Evolutionary conservation across 1,284 basidiomycete species (phyloP), one percentile per base, ranked within the genome.

Genomic region (Mycosarcoma maydis): DNA sequence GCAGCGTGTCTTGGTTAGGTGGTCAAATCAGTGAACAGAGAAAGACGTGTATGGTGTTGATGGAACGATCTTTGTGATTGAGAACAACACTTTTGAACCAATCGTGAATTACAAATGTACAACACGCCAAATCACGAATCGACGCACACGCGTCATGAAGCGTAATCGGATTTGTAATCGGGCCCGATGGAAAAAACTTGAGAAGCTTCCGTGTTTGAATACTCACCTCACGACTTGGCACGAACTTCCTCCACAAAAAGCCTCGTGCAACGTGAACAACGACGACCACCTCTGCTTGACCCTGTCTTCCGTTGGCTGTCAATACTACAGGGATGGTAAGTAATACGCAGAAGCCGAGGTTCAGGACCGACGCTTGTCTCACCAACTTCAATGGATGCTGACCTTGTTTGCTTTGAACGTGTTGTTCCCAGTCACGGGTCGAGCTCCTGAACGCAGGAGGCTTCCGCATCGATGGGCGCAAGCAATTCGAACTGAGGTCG

Each of bases 371-470:
- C n/a, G n/a, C n/a, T n/a, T n/a, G n/a, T n/a, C n/a, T n/a, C n/a
- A n/a, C n/a, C n/a, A n/a, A n/a, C n/a, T n/a, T n/a, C n/a, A n/a
- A n/a, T n/a, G n/a, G 9, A 20, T 24, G 32, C 13, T 30, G 2
- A 9, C 20, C n/a, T 19, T 41, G 8, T 26, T n/a, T n/a, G n/a
- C 13, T 26, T 23, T 10, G 8, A 3, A 10, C 16, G 6, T n/a
- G 16, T n/a, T 2, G 11, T 34, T 16, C 16, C 33, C 47, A 82
- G 80, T 94, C 91, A 48, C 85, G 92, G 60, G 85, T 92, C 52
- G 93, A 96, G 82, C 90, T 94, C 20, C 87, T 96, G 60, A 94
- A 94, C 79, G 90, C 92, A 47, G 92, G 91, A 45, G 85, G 85
- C 29, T 82, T 85, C 77, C 91, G 95, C 60, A 92, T 92, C 43